Base-by-base conservation (phyloP, 2,329 filamentous ascomycete genomes). In the Aspergillus japonicus region DNA sequence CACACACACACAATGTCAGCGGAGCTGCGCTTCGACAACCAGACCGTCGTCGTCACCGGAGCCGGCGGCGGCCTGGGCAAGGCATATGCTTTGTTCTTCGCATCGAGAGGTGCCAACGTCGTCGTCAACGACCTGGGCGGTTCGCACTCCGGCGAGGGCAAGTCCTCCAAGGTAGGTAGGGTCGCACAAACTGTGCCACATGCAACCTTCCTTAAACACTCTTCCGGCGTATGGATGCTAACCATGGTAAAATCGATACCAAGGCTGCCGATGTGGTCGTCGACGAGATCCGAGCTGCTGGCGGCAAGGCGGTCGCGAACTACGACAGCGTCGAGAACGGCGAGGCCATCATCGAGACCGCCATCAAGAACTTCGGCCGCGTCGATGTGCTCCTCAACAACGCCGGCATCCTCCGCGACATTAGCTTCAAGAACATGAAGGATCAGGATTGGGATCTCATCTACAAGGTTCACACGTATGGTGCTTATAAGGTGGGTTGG, bases 361-460 rank as follows among this genome's bases (percentile, higher is more conserved):
- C 80, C 35, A 79, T 82, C 64, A 77, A 80, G 69, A 73, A 71
- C 63, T 82, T 81, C 58, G 80, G 80, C 68, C 91, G 94, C 71
- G 86, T 99, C 78, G 94, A 99, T 77, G 82, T 99, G 65, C 88
- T 99, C 70, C 89, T 99, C 80, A 99, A 99, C 85, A 99, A 98
- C 75, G 95, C 95, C 62, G 94, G 95, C 73, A 98, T 98, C 73
- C 84, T 96, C 62, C 89, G 94, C 62, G 93, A 98, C 80, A 78
- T 98, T 74, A 94, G 91, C 84, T 98, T 99, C 83, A 96, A 96
- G 86, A 98, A 98, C 81, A 96, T 98, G 86, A 95, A 89, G 77
- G 95, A 99, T 77, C 80, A 89, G 74, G 95, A 99, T 78, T 99
- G 95, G 95, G 94, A 99, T 75, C 81, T 97, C 68, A 90, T 97